Percentiles rank a stretch among this genome's conserved stretches.
Conservation (phyloP, 2,329 filamentous ascomycete species). For the Penicillium olsonii region DNA sequence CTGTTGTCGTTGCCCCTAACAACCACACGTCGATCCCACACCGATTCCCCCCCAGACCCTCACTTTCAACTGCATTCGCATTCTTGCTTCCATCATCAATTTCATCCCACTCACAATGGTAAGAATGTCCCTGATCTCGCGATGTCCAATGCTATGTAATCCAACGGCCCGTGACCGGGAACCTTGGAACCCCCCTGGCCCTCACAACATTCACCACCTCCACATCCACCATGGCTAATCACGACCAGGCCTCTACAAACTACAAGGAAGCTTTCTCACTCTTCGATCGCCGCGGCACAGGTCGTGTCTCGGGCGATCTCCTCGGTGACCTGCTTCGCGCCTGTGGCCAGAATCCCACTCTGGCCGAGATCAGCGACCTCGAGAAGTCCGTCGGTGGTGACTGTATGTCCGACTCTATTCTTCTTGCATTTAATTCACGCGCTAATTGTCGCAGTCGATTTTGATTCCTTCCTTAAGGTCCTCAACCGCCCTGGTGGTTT, state of each 20-base stretch:
- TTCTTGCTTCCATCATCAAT: conserved; percentile 6
- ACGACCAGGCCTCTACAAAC: conserved; percentile 76
- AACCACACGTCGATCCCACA: conserved; percentile 21
- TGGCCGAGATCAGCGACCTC: conserved; percentile 87
- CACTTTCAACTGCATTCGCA: background rate
- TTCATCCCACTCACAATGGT: conserved; percentile 8
- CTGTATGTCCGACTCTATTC: conserved; percentile 64
- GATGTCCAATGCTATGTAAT: conserved; percentile 4
- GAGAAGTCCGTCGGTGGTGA: conserved; percentile 88
- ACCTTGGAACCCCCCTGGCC: conserved; percentile 1
- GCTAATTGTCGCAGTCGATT: conserved; percentile 70
- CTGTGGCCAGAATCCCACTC: conserved; percentile 95
- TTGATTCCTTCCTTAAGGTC: conserved; percentile 93
- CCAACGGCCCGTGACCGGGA: background rate
- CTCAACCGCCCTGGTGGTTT: conserved; percentile 97
- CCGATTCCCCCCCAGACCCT: conserved; percentile 8
- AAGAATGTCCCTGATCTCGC: conserved; percentile 2
- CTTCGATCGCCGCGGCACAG: conserved; percentile 98
- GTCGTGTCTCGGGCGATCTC: conserved; percentile 81
- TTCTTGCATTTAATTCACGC: background rate
- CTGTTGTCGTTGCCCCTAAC: conserved; percentile 22
- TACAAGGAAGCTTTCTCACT: conserved; percentile 99
- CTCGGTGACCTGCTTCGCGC: conserved; percentile 93
- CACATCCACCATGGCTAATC: conserved; percentile 25
- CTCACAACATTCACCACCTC: conserved; percentile 2